These are phyloP conservation scores for Aspergillus felis DNA, from an alignment of 2,329 filamentous ascomycete genomes.

Conservation along the genomic window DNA sequence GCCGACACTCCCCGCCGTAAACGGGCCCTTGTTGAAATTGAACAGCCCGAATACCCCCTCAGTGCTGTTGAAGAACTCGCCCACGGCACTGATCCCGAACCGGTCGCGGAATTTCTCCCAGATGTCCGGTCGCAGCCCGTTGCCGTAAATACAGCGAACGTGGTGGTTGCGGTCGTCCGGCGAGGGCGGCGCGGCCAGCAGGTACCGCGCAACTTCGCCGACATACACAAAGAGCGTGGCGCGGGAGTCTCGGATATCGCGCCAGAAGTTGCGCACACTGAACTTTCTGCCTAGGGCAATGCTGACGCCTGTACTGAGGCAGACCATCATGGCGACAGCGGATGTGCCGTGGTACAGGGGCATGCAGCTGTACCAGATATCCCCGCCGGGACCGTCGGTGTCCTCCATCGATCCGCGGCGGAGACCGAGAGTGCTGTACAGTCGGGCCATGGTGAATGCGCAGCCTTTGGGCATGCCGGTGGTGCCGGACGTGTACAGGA, in stretches of 20 bases:
- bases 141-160: slow-evolving; percentile 45
- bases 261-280: slow-evolving; percentile 67
- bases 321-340: slow-evolving; percentile 54
- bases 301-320: slow-evolving; percentile 50
- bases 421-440: slow-evolving; percentile 36
- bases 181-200: slow-evolving; percentile 60
- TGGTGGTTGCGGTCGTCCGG: slow-evolving; percentile 44
- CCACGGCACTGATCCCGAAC: slow-evolving; percentile 51
- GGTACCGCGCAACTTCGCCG: slow-evolving; percentile 71
- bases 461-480: slow-evolving; percentile 73
- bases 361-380: slow-evolving; percentile 74
- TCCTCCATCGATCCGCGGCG: slow-evolving; percentile 31
- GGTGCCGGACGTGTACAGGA: slow-evolving; percentile 74
- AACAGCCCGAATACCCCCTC: slow-evolving; percentile 65
- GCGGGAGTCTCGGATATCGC: slow-evolving; percentile 62
- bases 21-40: slow-evolving; percentile 60
- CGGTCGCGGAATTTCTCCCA: slow-evolving; percentile 54
- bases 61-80: slow-evolving; percentile 74
- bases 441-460: slow-evolving; percentile 52
- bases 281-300: slow-evolving; percentile 50
- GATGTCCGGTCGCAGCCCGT: slow-evolving; percentile 48
- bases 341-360: slow-evolving; percentile 74
- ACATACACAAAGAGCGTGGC: slow-evolving; percentile 74
- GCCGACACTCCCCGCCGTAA: slow-evolving; percentile 61
- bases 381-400: slow-evolving; percentile 32